phyloP scores from a whole-genome alignment of 306 rosid genomes.

The Ammopiptanthus mongolicus region DNA sequence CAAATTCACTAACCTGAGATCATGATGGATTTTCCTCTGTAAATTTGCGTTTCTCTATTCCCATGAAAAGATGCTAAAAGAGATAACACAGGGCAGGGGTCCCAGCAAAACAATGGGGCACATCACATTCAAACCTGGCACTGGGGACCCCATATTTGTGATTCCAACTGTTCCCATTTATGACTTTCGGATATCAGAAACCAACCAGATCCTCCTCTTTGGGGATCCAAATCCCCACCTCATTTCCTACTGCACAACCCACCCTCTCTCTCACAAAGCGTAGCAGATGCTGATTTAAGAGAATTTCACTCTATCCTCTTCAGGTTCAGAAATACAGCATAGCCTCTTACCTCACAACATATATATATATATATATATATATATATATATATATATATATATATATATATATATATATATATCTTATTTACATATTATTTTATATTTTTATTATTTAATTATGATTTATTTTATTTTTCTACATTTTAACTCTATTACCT shows the following conservation, averaged over 20 bases:
- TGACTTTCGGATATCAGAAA: constrained; percentile 14
- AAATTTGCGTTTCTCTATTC: background rate
- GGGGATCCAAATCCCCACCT: background rate
- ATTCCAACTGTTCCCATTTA: constrained; percentile 12
- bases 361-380: too few relatives aligned
- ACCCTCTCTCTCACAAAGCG: background rate
- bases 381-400: too few relatives aligned
- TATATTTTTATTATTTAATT: too few relatives aligned
- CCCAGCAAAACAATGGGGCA: constrained; percentile 7
- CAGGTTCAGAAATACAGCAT: background rate
- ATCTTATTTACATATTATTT: too few relatives aligned
- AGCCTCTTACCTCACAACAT: background rate
- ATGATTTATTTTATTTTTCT: too few relatives aligned
- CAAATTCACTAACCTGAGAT: background rate
- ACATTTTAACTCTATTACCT: too few relatives aligned
- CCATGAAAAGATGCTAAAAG: constrained; percentile 16
- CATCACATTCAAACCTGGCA: constrained; percentile 7
- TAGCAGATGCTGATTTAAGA: background rate
- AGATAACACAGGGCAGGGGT: background rate
- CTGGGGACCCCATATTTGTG: constrained; percentile 9
- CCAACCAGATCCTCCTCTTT: constrained; percentile 6
- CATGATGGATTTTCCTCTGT: background rate
- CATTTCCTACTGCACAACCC: background rate
- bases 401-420: too few relatives aligned
- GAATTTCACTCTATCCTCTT: background rate